phyloP scores from a whole-genome alignment of 1,139 yeast genomes.

The Taphrina communis region DNA sequence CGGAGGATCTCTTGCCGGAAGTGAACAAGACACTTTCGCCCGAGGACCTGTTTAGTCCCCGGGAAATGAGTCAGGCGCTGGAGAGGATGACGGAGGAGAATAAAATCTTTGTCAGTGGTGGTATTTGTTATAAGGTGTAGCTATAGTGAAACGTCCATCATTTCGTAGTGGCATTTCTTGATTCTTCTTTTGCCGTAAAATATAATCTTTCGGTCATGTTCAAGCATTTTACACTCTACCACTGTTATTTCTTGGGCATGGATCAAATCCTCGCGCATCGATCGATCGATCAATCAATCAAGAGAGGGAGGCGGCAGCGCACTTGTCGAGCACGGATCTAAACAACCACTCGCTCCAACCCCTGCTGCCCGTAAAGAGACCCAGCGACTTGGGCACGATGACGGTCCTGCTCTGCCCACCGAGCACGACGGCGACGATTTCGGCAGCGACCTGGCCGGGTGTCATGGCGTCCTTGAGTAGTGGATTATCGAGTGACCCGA shows the following conservation, averaged over 20 bases:
- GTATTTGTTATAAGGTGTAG: slow-evolving; percentile 31
- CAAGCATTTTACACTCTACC: too few species aligned
- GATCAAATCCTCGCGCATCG: too few species aligned
- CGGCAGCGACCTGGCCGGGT: background rate
- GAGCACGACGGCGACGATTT: slow-evolving; percentile 2
- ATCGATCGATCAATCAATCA: background rate
- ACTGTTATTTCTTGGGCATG: too few species aligned
- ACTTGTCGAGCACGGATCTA: slow-evolving; percentile 5
- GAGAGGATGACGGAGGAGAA: slow-evolving; percentile 52
- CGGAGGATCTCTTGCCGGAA: slow-evolving; percentile 49
- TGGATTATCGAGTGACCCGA: slow-evolving; percentile 1
- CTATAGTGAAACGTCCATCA: background rate
- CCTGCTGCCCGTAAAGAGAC: slow-evolving; percentile 1
- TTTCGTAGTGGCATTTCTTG: slow-evolving; percentile 4
- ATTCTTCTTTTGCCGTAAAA: too few species aligned
- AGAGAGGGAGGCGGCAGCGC: background rate
- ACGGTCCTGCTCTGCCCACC: slow-evolving; percentile 1
- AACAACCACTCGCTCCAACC: slow-evolving; percentile 18
- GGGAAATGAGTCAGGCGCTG: slow-evolving; percentile 53
- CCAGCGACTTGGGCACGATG: background rate
- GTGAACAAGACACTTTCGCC: slow-evolving; percentile 51
- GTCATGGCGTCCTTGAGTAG: slow-evolving; percentile 7
- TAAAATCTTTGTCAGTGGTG: slow-evolving; percentile 48
- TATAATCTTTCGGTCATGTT: too few species aligned
- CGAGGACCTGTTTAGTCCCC: slow-evolving; percentile 52